Base-by-base conservation (phyloP, 768 basidiomycete genomes). In the Mycena epipterygia region DNA sequence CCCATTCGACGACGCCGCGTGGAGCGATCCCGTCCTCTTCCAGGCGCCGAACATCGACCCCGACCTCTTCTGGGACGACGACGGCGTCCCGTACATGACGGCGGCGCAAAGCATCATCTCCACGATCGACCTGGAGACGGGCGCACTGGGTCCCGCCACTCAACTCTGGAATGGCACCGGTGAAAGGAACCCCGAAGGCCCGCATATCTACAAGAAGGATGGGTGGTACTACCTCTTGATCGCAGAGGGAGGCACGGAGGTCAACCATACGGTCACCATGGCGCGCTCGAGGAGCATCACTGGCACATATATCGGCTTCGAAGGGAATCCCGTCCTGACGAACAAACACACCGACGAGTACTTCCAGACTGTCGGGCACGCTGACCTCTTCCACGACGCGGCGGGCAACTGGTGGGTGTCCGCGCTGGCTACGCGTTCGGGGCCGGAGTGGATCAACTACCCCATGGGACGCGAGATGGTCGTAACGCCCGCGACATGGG, bases 401-500 rank as follows among this genome's bases (percentile, higher is more conserved):
- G 66, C 68, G 23, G 80, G 80, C 7, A 72, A 74, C 44, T 80
- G 79, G 78, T 79, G 77, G 77, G 74, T 74, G 12, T 78, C 77
- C 25, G 78, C 79, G 42, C 76, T 70, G 35, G 62, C 68, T 29
- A 69, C 68, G 44, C 62, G 69, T 21, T 70, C 69, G 16, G 57
- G 80, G 42, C 76, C 73, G 30, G 75, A 70, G 17, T 67, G 71
- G 63, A 55, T 61, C 27, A 63, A 73, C 55, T 75, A 67, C 33
- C 74, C 74, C n/a, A 75, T 75, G 71, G 80, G 80, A 3, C 60
- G 80, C 49, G 80, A 81, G 69, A 78, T 77, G 35, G 76, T 80
- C 52, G 56, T 81, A 44, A 76, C 74, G 52, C 78, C 78, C 19
- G 76, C 73, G 9, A 73, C 68, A 25, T 80, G 76, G 78, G 42